Evolutionary conservation across 305 asterid genomes (phyloP).

Genomic region (Fraxinus albicans): DNA sequence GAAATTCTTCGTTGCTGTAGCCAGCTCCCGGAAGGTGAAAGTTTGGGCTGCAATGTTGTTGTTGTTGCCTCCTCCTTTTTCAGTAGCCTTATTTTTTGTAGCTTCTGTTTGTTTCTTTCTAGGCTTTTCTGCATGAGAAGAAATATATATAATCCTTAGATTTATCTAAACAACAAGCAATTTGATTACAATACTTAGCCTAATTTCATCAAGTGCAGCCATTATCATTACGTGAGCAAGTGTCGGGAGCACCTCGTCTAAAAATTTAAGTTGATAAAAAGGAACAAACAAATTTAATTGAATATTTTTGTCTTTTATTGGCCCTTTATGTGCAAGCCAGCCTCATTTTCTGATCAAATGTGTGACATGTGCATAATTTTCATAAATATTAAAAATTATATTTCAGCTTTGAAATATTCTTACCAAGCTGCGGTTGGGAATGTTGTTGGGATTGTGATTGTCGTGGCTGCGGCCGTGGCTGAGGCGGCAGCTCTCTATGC

Average conservation of each 20-base stretch:
- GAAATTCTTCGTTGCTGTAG: conserved; percentile 34
- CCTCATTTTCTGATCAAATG: background rate
- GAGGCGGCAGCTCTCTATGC: conserved; percentile 16
- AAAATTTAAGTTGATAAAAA: too few species aligned
- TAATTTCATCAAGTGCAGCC: too few species aligned
- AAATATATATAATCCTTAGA: background rate
- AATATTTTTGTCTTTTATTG: too few species aligned
- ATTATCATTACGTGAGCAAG: too few species aligned
- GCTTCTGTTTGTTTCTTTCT: conserved; percentile 16
- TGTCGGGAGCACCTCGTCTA: too few species aligned
- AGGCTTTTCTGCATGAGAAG: conserved; percentile 22
- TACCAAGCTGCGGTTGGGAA: conserved; percentile 27
- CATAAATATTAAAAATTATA: too few species aligned
- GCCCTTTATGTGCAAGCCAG: too few species aligned
- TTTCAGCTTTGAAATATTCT: background rate
- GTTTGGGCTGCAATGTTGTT: conserved; percentile 52
- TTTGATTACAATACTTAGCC: too few species aligned
- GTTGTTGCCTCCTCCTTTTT: conserved; percentile 30
- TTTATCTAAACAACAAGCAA: background rate
- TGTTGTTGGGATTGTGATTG: conserved; percentile 17
- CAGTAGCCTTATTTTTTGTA: conserved; percentile 12
- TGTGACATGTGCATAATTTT: background rate
- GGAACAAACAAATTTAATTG: too few species aligned
- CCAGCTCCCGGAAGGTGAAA: conserved; percentile 55
- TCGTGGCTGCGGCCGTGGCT: conserved; percentile 10